These are phyloP conservation scores for Clitocybe nebularis DNA, from an alignment of 1,284 basidiomycete genomes.

Conservation along the genomic window DNA sequence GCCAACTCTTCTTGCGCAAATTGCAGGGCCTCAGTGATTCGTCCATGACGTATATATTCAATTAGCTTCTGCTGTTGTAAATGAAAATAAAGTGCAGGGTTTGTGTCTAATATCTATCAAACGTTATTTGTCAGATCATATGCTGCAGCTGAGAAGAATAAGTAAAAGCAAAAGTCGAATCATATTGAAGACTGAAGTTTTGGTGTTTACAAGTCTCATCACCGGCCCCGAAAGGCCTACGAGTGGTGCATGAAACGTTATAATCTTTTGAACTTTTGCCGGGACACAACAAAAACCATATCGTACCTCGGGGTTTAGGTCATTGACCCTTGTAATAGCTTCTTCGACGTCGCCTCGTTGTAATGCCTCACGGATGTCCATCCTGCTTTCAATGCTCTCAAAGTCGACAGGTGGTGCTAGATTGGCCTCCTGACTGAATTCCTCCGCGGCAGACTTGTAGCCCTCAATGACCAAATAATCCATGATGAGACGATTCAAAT, in stretches of 20 bases:
- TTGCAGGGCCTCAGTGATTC: conserved; percentile 74
- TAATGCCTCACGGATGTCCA: conserved; percentile 91
- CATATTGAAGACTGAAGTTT: conserved; percentile 95
- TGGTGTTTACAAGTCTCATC: conserved; percentile 69
- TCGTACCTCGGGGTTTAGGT: conserved; percentile 94
- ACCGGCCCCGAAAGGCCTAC: conserved; percentile 68
- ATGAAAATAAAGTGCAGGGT: conserved; percentile 87
- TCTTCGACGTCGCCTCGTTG: conserved; percentile 94
- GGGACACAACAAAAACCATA: conserved; percentile 13
- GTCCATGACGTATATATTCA: conserved; percentile 86
- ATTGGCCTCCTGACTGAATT: conserved; percentile 87
- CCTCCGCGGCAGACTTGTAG: conserved; percentile 93
- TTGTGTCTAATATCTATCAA: conserved; percentile 88
- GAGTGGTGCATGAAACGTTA: conserved; percentile 99
- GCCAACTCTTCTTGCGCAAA: conserved; percentile 95
- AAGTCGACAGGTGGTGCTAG: conserved; percentile 79
- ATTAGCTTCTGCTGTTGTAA: conserved; percentile 94
- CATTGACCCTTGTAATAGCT: conserved; percentile 91
- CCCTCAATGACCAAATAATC: conserved; percentile 98
- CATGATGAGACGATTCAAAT: conserved; percentile 94
- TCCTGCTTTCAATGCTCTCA: conserved; percentile 88
- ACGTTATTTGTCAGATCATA: conserved; percentile 15
- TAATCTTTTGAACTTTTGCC: conserved; percentile 63
- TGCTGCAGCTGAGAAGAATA: conserved; percentile 12
- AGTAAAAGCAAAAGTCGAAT: conserved; percentile 31